These are phyloP conservation scores for Syzygium malaccense DNA, from an alignment of 441 rosid species.

Conservation along the genomic window DNA sequence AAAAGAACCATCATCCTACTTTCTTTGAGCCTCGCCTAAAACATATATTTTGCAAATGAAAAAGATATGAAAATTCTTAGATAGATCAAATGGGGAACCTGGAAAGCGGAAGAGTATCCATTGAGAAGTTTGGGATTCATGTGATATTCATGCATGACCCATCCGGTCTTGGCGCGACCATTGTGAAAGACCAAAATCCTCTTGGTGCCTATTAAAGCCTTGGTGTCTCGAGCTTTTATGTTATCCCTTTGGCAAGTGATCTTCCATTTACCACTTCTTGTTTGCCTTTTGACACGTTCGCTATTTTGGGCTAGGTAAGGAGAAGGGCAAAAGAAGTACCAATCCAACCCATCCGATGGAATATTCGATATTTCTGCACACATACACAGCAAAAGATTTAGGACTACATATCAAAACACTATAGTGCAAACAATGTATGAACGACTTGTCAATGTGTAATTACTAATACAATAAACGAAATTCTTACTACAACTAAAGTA, in stretches of 20 bases:
- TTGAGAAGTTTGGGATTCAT: background rate
- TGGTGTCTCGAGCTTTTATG: background rate
- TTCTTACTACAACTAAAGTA: background rate
- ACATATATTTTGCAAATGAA: background rate
- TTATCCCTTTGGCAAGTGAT: background rate
- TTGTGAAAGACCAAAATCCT: background rate
- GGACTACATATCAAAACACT: background rate
- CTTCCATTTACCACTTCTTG: background rate
- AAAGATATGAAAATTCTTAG: background rate
- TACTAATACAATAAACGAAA: background rate
- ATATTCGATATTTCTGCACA: background rate
- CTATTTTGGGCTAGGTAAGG: background rate
- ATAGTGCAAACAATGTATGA: background rate
- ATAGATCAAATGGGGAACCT: background rate
- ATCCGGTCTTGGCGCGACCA: background rate
- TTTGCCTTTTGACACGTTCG: background rate
- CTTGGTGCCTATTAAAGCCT: background rate
- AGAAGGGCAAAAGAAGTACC: background rate
- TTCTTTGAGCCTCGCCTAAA: background rate
- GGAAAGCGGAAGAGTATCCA: background rate
- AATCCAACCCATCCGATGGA: background rate
- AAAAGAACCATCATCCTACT: background rate
- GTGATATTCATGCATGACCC: background rate
- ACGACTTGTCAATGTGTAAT: background rate
- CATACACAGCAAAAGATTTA: background rate